A percentile compares a stretch with the other conserved stretches of the same genome.
Conservation (phyloP, 2,329 filamentous ascomycete genomes). For the Chaetomium sp. region DNA sequence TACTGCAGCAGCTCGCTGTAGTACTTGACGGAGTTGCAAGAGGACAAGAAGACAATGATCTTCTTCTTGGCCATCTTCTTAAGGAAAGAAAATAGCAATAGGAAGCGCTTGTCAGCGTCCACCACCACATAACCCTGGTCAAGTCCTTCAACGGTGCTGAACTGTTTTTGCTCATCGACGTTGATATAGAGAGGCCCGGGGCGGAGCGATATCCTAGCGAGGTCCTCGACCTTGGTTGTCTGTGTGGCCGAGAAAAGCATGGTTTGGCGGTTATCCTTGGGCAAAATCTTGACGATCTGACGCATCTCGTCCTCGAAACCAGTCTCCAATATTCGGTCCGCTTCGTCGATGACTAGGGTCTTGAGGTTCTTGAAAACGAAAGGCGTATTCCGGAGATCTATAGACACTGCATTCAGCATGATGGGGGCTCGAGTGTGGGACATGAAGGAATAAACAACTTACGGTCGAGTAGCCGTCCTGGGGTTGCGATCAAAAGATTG, state of each 20-base stretch:
- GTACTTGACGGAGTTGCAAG: conserved; percentile 91
- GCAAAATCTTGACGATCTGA: conserved; percentile 90
- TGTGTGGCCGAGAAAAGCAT: conserved; percentile 99
- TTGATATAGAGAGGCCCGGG: conserved; percentile 94
- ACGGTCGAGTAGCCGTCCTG: conserved; percentile 76
- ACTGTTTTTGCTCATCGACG: conserved; percentile 83
- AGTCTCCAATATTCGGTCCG: conserved; percentile 91
- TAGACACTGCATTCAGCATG: background rate
- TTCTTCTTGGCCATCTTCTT: conserved; percentile 92
- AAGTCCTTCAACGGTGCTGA: conserved; percentile 84
- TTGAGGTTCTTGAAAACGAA: conserved; percentile 92
- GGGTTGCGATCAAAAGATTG: conserved; percentile 89
- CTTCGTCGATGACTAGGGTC: conserved; percentile 90
- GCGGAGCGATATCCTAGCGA: conserved; percentile 86
- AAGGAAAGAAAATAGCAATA: conserved; percentile 89
- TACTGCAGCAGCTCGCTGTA: conserved; percentile 94
- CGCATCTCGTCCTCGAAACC: conserved; percentile 99
- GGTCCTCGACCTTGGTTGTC: conserved; percentile 96
- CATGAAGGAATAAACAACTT: background rate
- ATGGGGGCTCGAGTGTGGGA: background rate
- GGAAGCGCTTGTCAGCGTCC: conserved; percentile 88
- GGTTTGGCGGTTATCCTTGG: conserved; percentile 80
- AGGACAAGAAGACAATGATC: conserved; percentile 94
- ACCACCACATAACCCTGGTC: conserved; percentile 96
- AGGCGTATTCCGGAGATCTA: conserved; percentile 77